Base-by-base conservation (phyloP, 176 grass and related monocot species). In the Oryza coarctata region DNA sequence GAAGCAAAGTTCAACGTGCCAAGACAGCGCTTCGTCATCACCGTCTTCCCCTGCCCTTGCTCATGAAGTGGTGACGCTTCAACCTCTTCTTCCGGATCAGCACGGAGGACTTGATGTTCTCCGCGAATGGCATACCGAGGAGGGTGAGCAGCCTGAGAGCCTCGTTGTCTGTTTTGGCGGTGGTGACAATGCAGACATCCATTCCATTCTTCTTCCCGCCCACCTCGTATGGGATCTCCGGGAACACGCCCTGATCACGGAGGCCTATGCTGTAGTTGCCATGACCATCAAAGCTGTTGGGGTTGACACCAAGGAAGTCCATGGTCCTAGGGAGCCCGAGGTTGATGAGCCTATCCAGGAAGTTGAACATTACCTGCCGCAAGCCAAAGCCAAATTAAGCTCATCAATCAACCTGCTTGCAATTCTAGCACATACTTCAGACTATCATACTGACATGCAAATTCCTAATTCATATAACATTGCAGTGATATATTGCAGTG, bases 281-380 rank as follows among this genome's bases (percentile, higher is more conserved):
- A 7, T 82, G 83, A 7, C 91, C 87, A 5, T 99, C 96, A 3
- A 95, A 98, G 71, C 96, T 99, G 87, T 87, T 95, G 2, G 90
- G 87, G 75, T 93, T 99, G 69, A 88, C 87, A 55, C 96, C 93
- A 77, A 93, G 80, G 78, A 99, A 95, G 71, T 99, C 96, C 64
- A 86, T 89, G 18, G 92, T 91, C 81, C 96, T 87, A 82, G 93
- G 96, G 30, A 99, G 79, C 20, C 88, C 91, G 61, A 95, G 87
- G 80, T 99, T 99, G 87, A 99, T 91, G 63, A 99, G 90, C 85
- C 96, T 90, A 75, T 99, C 96, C 12, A 99, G 81, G 77, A 99
- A 95, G 63, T 92, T 90, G 77, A 74, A 95, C 93, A 99, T 99
- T 49, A 95, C 41, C 95, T 98, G 49, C 45, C 77, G 58, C 47